Evolutionary conservation across 75 land plant species (phyloP).

Genomic region (Picea sitchensis): DNA sequence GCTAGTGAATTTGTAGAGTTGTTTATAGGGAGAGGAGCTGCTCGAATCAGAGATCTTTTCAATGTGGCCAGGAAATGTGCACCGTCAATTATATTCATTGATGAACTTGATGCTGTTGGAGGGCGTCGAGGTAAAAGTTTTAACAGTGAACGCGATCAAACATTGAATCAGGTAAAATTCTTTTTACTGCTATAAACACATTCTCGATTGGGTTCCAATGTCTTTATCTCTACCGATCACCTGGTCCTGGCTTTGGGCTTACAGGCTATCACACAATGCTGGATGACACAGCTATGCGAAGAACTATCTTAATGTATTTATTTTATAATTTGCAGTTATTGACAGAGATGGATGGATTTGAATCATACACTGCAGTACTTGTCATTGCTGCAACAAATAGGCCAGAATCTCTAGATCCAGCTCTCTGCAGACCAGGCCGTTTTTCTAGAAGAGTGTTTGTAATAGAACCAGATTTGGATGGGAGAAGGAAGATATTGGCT

Average conservation of each 20-base stretch:
- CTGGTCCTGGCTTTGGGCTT: slow-evolving; percentile 7
- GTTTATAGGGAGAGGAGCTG: slow-evolving; percentile 98
- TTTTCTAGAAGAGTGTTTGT: slow-evolving; percentile 89
- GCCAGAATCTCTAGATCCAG: slow-evolving; percentile 90
- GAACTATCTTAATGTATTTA: background rate
- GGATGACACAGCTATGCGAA: background rate
- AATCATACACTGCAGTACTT: slow-evolving; percentile 72
- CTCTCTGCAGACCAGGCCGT: slow-evolving; percentile 87
- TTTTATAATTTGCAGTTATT: slow-evolving; percentile 51
- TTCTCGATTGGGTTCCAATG: background rate
- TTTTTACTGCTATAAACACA: slow-evolving; percentile 7
- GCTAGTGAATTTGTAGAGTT: slow-evolving; percentile 98
- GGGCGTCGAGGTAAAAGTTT: slow-evolving; percentile 88
- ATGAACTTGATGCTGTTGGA: slow-evolving; percentile 98
- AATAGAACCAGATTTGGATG: slow-evolving; percentile 78
- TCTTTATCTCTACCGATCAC: slow-evolving; percentile 4
- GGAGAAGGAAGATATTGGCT: slow-evolving; percentile 77
- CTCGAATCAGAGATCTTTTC: slow-evolving; percentile 87
- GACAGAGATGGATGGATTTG: slow-evolving; percentile 99
- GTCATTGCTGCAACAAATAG: slow-evolving; percentile 96
- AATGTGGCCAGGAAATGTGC: slow-evolving; percentile 70
- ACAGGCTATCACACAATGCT: background rate
- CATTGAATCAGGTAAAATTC: slow-evolving; percentile 75
- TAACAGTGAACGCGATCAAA: slow-evolving; percentile 95
- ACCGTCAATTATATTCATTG: slow-evolving; percentile 94